Evolutionary conservation across 169 alveolate genomes (phyloP), one percentile per base, ranked within the genome.

Genomic region (Eimeria maxima): DNA sequence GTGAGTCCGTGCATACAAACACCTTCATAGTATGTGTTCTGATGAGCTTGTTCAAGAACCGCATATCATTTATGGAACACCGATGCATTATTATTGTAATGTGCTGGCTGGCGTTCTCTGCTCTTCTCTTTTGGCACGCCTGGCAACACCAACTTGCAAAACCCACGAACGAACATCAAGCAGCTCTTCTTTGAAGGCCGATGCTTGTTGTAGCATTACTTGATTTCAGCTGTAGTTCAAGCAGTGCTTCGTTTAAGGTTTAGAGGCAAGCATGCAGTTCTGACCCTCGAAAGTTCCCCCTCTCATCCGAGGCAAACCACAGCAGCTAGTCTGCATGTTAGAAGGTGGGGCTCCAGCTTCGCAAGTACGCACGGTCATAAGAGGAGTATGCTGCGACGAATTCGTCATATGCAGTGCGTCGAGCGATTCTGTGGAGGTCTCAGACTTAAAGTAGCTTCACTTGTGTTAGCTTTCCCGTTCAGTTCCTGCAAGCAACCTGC

Each of bases 71-170:
- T 50, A 78, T 42, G 44, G 38, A 10, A 47, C 47, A 83, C 29
- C 20, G 22, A 47, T 80, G 44, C 42, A 80, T 47, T 47, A 47
- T 50, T 22, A n/a, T 18, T 18, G 14, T 44, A 29, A 47, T 80
- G 11, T 80, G 20, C 67, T n/a, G 4, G 71, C 91, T 81, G 91
- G 65, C 67, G 47, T 44, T 83, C 76, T 83, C 50, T 47, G 74
- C 76, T 53, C 3, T 74, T 74, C 29, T 83, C 91, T 83, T 27
- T 83, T 83, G 91, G 91, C 91, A 55, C 74, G 22, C 47, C 53
- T 67, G 74, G 91, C 91, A 67, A 53, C 74, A 29, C 47, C 38
- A 50, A 33, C 91, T 83, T 73, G 91, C 91, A 50, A 67, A 55
- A 81, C 29, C 87, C 89, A 16, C 14, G 45, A n/a, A 83, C 76